These are phyloP conservation scores for Microglena sp. DNA, from an alignment of 139 green algal genomes.

Conservation along the genomic window DNA sequence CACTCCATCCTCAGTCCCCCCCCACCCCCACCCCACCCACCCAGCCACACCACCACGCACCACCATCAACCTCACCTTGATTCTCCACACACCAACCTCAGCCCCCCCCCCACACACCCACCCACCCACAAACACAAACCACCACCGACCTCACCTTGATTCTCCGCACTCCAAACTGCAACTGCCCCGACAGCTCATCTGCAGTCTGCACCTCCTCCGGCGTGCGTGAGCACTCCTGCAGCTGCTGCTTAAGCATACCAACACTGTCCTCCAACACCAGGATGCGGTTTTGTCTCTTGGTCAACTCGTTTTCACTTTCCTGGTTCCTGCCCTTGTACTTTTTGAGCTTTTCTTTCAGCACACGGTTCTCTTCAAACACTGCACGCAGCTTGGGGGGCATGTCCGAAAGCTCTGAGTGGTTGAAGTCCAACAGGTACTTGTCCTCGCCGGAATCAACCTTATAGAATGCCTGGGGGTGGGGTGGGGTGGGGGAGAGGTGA, in stretches of 20 bases:
- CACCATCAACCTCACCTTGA: too few species aligned
- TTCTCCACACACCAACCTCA: too few species aligned
- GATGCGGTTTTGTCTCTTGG: conserved; percentile 22
- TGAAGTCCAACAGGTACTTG: conserved; percentile 9
- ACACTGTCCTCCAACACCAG: conserved; percentile 24
- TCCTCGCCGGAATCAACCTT: not conserved
- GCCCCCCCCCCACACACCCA: too few species aligned
- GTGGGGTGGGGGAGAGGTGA: too few species aligned
- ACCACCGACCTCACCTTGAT: not conserved
- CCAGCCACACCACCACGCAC: too few species aligned
- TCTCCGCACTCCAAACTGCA: not conserved
- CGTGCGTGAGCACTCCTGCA: conserved; percentile 15
- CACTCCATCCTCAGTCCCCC: too few species aligned
- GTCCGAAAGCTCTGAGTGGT: conserved; percentile 15
- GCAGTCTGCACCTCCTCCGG: not conserved
- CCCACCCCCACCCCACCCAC: too few species aligned
- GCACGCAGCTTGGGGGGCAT: conserved; percentile 22
- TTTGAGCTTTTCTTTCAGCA: conserved; percentile 22
- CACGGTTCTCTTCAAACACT: conserved; percentile 33
- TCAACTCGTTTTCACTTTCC: conserved; percentile 14
- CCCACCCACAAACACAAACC: too few species aligned
- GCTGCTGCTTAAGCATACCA: conserved; percentile 20
- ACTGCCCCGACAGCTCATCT: not conserved
- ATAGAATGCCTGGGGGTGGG: not conserved
- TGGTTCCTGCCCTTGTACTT: conserved; percentile 12